A percentile compares a stretch with the other conserved stretches of the same genome.
phyloP scores from a whole-genome alignment of 495 filamentous ascomycete species.

The Aspergillus conjunctus region DNA sequence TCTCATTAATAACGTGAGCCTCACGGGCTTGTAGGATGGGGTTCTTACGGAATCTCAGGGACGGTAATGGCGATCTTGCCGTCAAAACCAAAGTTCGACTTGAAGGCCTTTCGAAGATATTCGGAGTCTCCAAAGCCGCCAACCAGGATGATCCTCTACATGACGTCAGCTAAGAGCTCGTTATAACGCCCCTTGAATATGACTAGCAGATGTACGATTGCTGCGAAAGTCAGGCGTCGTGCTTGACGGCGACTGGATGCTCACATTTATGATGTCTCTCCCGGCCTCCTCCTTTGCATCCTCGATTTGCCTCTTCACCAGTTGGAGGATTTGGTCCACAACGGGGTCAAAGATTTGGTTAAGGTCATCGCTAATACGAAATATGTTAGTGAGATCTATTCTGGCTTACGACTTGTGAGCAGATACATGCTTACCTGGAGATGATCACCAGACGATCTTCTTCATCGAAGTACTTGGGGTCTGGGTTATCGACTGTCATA shows the following conservation, averaged over 20 bases:
- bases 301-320: constrained; percentile 49
- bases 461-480: constrained; percentile 11
- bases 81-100: constrained; percentile 44
- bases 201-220: not conserved
- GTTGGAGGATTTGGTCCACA: constrained; percentile 56
- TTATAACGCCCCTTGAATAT: constrained; percentile 32
- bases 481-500: not conserved
- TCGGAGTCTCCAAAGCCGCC: constrained; percentile 68
- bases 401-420: not conserved
- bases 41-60: constrained; percentile 12
- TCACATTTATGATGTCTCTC: constrained; percentile 13
- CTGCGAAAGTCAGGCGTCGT: constrained; percentile 8
- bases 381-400: not conserved
- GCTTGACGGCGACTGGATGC: constrained; percentile 19
- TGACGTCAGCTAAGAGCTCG: not conserved
- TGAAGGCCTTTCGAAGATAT: constrained; percentile 50
- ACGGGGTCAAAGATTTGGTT: constrained; percentile 55
- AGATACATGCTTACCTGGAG: not conserved
- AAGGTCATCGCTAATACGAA: constrained; percentile 33
- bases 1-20: not conserved
- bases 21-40: not conserved
- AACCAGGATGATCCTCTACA: constrained; percentile 62
- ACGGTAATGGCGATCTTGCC: constrained; percentile 15
- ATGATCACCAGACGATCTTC: constrained; percentile 15
- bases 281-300: not conserved